Evolutionary conservation across 305 asterid genomes (phyloP).

Genomic region (Fraxinus paxiana): DNA sequence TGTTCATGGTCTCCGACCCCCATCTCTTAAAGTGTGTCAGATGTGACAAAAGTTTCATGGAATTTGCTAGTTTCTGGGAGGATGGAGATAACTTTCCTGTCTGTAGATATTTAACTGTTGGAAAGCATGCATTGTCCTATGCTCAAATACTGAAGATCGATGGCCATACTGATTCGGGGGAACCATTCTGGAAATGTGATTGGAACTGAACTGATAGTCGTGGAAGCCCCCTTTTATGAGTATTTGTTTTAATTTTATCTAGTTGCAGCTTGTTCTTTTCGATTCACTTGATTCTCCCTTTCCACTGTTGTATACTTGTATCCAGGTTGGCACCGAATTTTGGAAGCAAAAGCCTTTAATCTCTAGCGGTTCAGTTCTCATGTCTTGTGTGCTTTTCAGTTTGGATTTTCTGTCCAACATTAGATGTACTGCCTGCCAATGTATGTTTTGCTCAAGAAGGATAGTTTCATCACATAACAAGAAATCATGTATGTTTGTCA

Average conservation of each 20-base stretch:
- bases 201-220: background rate
- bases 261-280: slow-evolving; percentile 12
- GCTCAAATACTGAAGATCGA: slow-evolving; percentile 14
- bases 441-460: background rate
- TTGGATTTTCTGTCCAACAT: background rate
- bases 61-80: background rate
- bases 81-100: slow-evolving; percentile 30
- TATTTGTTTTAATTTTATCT: slow-evolving; percentile 24
- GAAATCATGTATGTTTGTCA: background rate
- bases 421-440: background rate
- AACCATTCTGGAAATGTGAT: slow-evolving; percentile 12
- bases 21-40: slow-evolving; percentile 13
- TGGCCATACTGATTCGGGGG: background rate
- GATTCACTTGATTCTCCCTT: background rate
- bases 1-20: slow-evolving; percentile 25
- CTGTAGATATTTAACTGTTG: slow-evolving; percentile 47
- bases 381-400: background rate
- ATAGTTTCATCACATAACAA: background rate
- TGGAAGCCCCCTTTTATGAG: slow-evolving; percentile 21
- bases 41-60: background rate
- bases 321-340: slow-evolving; percentile 23
- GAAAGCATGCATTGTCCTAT: slow-evolving; percentile 26
- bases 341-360: slow-evolving; percentile 10
- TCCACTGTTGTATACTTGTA: slow-evolving; percentile 16
- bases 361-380: background rate